phyloP scores from a whole-genome alignment of 2,329 filamentous ascomycete species.

The Aspergillus costaricaensis region DNA sequence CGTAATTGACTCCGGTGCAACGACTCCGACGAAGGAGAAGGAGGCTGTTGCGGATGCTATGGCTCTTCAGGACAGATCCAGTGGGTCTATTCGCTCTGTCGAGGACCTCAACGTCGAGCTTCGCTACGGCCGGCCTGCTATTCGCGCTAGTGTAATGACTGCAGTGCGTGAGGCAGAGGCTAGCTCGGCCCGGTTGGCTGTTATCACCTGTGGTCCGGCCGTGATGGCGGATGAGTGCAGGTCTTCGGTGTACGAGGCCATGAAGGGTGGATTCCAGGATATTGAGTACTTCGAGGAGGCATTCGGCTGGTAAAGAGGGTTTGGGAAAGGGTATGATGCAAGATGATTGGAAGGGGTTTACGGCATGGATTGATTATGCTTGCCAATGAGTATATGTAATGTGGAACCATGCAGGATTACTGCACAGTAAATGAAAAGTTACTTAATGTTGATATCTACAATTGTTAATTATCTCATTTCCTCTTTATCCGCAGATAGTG shows the following conservation, averaged over 20 bases:
- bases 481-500: no score
- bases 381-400: neutral
- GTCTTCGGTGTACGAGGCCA: slow-evolving; percentile 35
- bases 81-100: neutral
- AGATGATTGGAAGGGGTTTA: neutral
- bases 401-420: neutral
- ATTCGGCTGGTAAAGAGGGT: slow-evolving; percentile 6
- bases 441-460: no score
- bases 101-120: neutral
- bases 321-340: neutral
- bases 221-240: slow-evolving; percentile 48
- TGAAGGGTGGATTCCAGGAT: slow-evolving; percentile 26
- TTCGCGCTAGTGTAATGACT: slow-evolving; percentile 5
- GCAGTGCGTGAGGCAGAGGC: slow-evolving; percentile 3
- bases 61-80: neutral
- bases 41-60: neutral
- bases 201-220: slow-evolving; percentile 44
- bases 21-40: neutral
- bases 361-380: neutral
- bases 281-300: slow-evolving; percentile 48
- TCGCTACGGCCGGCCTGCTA: slow-evolving; percentile 8
- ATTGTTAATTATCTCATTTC: no score
- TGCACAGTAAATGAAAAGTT: neutral
- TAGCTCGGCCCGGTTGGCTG: slow-evolving; percentile 28
- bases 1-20: neutral